Conservation (phyloP, 176 grass and related monocot genomes). For the Neostapfia colusana region DNA sequence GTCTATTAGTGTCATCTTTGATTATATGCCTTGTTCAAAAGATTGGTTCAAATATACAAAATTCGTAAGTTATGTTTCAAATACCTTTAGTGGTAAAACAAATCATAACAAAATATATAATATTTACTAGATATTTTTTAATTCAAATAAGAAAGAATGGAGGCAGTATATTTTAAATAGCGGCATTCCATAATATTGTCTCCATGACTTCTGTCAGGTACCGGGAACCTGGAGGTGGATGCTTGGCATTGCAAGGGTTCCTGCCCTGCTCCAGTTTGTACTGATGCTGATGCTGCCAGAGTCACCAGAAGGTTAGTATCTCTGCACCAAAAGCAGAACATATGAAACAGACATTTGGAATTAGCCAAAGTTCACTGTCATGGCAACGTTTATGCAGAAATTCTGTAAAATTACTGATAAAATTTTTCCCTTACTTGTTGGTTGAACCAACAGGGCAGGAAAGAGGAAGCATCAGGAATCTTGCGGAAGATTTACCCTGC, state of each 20-base stretch:
- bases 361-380: background rate
- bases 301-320: slow-evolving; percentile 69
- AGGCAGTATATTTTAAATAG: background rate
- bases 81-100: no score
- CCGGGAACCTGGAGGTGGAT: slow-evolving; percentile 97
- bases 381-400: background rate
- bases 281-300: slow-evolving; percentile 89
- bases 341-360: background rate
- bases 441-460: slow-evolving; percentile 64
- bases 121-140: no score
- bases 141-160: no score
- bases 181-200: background rate
- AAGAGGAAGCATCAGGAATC: slow-evolving; percentile 73
- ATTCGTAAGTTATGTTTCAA: no score
- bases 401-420: background rate
- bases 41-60: no score
- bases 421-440: background rate
- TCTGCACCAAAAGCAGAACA: background rate
- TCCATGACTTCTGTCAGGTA: slow-evolving; percentile 35
- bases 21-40: no score
- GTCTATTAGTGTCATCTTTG: no score
- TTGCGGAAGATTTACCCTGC: slow-evolving; percentile 86
- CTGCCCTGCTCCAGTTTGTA: slow-evolving; percentile 79
- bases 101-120: no score
- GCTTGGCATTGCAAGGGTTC: slow-evolving; percentile 88